phyloP scores from a whole-genome alignment of 768 basidiomycete genomes.

The Psilocybe cyanescens region DNA sequence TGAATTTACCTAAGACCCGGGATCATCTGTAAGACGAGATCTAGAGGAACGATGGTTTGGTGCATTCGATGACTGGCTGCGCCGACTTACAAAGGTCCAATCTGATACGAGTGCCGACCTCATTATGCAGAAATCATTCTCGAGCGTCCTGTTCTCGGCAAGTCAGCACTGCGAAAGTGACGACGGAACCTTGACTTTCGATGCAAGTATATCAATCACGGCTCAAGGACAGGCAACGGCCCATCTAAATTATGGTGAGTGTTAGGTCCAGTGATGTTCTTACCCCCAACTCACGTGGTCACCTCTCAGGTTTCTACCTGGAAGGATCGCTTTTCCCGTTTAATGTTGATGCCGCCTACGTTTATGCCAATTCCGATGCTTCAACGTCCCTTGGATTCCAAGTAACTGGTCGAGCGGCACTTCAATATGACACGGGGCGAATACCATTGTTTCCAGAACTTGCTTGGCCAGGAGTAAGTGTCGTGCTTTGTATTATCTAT shows the following conservation, averaged over 20 bases:
- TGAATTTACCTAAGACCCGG: not conserved
- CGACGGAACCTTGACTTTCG: not conserved
- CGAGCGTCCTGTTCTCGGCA: not conserved
- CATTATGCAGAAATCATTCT: not conserved
- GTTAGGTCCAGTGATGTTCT: not conserved
- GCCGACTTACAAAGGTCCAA: not conserved
- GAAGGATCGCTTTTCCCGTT: not conserved
- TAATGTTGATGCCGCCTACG: not conserved
- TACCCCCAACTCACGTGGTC: not conserved
- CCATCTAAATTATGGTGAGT: not conserved
- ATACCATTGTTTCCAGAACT: not conserved
- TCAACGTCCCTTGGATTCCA: not conserved
- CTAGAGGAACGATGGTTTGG: not conserved
- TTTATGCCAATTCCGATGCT: not conserved
- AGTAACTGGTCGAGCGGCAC: not conserved
- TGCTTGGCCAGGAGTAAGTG: not conserved
- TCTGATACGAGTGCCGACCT: not conserved
- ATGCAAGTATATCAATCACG: not conserved
- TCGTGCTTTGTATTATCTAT: not conserved
- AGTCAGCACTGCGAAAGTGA: not conserved
- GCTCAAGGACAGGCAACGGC: not conserved
- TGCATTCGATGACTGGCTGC: not conserved
- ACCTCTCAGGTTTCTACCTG: not conserved
- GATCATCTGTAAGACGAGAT: not conserved
- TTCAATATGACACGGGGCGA: not conserved